Evolutionary conservation across 139 green algal species (phyloP).

Genomic region (Volvox reticuliferus): DNA sequence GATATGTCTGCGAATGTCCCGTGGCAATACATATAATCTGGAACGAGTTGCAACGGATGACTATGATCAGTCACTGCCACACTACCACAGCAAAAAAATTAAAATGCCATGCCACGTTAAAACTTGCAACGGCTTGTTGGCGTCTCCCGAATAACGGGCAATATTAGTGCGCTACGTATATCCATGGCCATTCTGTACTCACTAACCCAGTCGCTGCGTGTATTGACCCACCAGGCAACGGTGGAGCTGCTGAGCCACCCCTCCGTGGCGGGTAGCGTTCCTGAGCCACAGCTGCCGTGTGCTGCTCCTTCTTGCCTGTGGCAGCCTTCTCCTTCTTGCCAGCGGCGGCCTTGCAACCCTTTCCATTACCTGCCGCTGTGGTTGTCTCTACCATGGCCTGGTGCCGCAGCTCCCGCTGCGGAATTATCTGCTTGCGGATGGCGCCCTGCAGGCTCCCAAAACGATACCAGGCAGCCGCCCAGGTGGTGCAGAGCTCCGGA

Average conservation of each 20-base stretch:
- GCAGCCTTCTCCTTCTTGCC: neutral
- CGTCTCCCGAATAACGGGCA: too few relatives aligned
- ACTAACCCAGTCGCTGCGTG: too few relatives aligned
- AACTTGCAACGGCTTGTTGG: too few relatives aligned
- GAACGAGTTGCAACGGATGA: too few relatives aligned
- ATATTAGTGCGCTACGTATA: too few relatives aligned
- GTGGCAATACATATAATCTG: too few relatives aligned
- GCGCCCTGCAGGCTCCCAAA: conserved; percentile 22
- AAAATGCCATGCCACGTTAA: too few relatives aligned
- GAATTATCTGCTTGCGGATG: conserved; percentile 23
- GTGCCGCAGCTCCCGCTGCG: neutral
- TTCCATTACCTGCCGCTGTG: neutral
- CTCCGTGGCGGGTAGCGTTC: conserved; percentile 23
- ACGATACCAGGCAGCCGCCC: conserved; percentile 48
- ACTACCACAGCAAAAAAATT: too few relatives aligned
- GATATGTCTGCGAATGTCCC: neutral
- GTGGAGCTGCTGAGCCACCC: neutral
- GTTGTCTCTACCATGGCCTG: neutral
- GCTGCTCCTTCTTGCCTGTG: neutral
- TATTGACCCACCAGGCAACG: neutral
- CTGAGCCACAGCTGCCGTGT: neutral
- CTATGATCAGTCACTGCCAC: too few relatives aligned
- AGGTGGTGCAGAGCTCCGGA: conserved; percentile 49
- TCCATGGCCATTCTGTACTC: too few relatives aligned
- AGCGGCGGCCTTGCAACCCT: neutral